These are phyloP conservation scores for Pinus taeda DNA, from an alignment of 75 land plant species.

Conservation along the genomic window DNA sequence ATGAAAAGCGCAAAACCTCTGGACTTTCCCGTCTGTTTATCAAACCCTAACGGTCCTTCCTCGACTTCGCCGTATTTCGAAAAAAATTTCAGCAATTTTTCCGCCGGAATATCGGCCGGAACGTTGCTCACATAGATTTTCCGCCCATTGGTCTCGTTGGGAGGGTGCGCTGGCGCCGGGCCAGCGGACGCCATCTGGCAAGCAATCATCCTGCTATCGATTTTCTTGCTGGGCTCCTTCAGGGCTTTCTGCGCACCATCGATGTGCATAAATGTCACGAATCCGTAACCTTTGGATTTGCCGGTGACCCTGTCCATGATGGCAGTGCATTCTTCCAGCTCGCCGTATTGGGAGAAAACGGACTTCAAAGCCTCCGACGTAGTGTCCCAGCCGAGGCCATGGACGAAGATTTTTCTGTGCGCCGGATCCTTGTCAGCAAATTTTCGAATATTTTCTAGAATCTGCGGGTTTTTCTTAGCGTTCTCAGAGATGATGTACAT, in stretches of 20 bases:
- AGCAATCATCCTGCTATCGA: no score
- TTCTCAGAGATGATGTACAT: conserved; percentile 37
- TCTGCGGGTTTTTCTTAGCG: conserved; percentile 20
- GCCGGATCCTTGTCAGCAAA: conserved; percentile 48
- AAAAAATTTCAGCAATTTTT: conserved; percentile 28
- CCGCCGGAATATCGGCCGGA: conserved; percentile 4
- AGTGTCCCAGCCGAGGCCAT: conserved; percentile 65
- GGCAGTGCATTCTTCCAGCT: conserved; percentile 59
- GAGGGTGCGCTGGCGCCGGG: no score
- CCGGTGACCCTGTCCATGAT: conserved; percentile 67
- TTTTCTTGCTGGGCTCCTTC: no score
- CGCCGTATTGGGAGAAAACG: conserved; percentile 25
- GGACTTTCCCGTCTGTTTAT: conserved; percentile 1
- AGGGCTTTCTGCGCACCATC: no score
- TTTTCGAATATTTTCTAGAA: conserved; percentile 41
- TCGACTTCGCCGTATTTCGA: conserved; percentile 34
- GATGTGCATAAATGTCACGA: no score
- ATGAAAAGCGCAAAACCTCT: conserved; percentile 34
- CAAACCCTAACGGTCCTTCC: conserved; percentile 47
- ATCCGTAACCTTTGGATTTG: conserved; percentile 60
- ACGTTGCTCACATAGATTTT: conserved; percentile 14
- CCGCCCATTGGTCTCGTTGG: neutral
- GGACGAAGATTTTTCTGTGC: conserved; percentile 64
- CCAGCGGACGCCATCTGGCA: no score
- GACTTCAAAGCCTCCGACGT: conserved; percentile 37